These are phyloP conservation scores for Salix dunnii DNA, from an alignment of 345 rosid species.

Conservation along the genomic window DNA sequence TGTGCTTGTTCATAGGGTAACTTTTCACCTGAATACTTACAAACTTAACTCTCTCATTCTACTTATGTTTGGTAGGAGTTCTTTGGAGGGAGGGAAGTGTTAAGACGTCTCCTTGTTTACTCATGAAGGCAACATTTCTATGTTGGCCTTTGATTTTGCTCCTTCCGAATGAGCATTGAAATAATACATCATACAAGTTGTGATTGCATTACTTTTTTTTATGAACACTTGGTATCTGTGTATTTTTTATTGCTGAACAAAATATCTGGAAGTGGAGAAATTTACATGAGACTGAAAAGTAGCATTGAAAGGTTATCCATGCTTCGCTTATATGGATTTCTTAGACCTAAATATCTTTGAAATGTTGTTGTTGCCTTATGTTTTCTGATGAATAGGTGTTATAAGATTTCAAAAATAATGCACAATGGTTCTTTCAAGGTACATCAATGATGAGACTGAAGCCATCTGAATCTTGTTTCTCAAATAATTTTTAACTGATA, in stretches of 20 bases:
- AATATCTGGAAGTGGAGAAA: background rate
- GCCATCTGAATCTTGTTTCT: background rate
- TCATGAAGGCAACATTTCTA: no score
- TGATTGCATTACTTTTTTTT: background rate
- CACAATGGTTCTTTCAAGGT: background rate
- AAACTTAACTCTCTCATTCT: background rate
- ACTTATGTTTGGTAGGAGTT: background rate
- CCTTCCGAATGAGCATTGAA: background rate
- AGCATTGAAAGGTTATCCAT: background rate
- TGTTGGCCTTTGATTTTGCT: background rate
- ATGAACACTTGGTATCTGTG: background rate
- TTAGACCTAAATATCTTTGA: background rate
- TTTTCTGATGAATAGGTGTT: background rate
- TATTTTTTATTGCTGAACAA: background rate
- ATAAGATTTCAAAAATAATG: background rate
- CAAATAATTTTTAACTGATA: background rate
- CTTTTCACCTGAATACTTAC: background rate
- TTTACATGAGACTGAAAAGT: background rate
- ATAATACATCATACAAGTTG: background rate
- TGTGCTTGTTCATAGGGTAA: background rate
- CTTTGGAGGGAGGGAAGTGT: background rate
- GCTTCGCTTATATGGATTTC: background rate
- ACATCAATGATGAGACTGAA: background rate
- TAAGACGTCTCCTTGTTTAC: no score
- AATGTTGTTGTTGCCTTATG: background rate